These are phyloP conservation scores for Chalaropsis ovoidea DNA, from an alignment of 2,329 filamentous ascomycete genomes.

Conservation along the genomic window DNA sequence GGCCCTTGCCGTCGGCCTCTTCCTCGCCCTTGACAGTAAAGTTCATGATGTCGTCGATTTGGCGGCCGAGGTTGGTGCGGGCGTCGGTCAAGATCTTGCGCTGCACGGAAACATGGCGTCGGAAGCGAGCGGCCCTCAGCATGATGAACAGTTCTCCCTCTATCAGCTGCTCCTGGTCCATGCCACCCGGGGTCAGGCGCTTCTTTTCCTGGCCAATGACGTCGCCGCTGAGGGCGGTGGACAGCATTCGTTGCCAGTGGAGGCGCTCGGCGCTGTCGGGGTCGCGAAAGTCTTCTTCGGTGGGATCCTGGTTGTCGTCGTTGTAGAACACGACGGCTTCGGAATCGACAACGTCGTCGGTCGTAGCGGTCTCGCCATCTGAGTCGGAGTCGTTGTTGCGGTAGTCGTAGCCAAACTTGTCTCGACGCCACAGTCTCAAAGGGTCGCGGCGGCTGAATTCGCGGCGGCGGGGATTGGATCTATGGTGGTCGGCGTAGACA, in stretches of 20 bases:
- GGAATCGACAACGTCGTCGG: constrained; percentile 86
- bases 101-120: constrained; percentile 73
- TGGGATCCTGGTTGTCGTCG: constrained; percentile 79
- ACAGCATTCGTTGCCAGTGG: constrained; percentile 97
- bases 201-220: constrained; percentile 98
- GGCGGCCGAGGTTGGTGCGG: constrained; percentile 58
- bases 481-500: constrained; percentile 12
- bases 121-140: constrained; percentile 71
- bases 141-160: constrained; percentile 73
- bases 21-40: constrained; percentile 92
- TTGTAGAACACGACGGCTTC: constrained; percentile 89
- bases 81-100: constrained; percentile 80
- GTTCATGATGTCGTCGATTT: constrained; percentile 78
- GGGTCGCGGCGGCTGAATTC: neutral
- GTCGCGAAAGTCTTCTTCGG: constrained; percentile 79
- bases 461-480: constrained; percentile 7
- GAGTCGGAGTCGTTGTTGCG: constrained; percentile 66
- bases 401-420: constrained; percentile 71
- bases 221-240: constrained; percentile 88
- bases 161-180: constrained; percentile 49
- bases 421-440: constrained; percentile 31
- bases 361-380: constrained; percentile 82
- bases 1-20: constrained; percentile 70
- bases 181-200: constrained; percentile 66
- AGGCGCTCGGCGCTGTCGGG: constrained; percentile 79